Conservation (phyloP, 768 basidiomycete genomes). For the Wakefieldia striispora region DNA sequence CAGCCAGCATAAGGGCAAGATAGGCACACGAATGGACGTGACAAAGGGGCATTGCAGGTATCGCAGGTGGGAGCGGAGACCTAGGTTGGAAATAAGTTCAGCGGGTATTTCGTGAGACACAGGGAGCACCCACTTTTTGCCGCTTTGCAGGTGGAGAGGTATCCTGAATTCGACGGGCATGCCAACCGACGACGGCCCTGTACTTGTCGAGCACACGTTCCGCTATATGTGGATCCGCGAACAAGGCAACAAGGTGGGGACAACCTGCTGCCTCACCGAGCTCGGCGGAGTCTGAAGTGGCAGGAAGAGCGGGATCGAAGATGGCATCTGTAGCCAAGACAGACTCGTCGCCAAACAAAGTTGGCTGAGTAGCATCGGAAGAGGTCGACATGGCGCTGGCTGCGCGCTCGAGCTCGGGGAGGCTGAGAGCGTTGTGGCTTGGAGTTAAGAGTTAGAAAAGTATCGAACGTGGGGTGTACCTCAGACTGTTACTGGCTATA, state of each 20-base stretch:
- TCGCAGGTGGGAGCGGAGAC: constrained; percentile 61
- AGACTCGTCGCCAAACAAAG: constrained; percentile 29
- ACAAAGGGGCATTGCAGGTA: constrained; percentile 51
- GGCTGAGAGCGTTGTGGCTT: background rate
- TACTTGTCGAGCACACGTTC: constrained; percentile 46
- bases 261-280: constrained; percentile 19
- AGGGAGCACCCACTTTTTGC: constrained; percentile 50
- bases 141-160: constrained; percentile 54
- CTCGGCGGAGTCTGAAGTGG: constrained; percentile 13
- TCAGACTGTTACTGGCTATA: too few relatives aligned
- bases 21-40: constrained; percentile 70
- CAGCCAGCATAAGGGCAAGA: constrained; percentile 71
- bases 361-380: constrained; percentile 28
- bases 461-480: background rate
- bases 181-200: constrained; percentile 55
- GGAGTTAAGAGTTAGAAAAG: background rate
- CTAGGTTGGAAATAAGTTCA: constrained; percentile 26
- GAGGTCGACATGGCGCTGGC: constrained; percentile 29
- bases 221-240: constrained; percentile 34
- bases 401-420: background rate
- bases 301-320: constrained; percentile 9
- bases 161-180: constrained; percentile 45
- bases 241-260: constrained; percentile 40
- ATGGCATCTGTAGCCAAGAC: constrained; percentile 6
- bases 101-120: background rate